A percentile compares a stretch with the other conserved stretches of the same genome.
Conservation (phyloP, 2,329 filamentous ascomycete genomes). For the Madurella fahalii region DNA sequence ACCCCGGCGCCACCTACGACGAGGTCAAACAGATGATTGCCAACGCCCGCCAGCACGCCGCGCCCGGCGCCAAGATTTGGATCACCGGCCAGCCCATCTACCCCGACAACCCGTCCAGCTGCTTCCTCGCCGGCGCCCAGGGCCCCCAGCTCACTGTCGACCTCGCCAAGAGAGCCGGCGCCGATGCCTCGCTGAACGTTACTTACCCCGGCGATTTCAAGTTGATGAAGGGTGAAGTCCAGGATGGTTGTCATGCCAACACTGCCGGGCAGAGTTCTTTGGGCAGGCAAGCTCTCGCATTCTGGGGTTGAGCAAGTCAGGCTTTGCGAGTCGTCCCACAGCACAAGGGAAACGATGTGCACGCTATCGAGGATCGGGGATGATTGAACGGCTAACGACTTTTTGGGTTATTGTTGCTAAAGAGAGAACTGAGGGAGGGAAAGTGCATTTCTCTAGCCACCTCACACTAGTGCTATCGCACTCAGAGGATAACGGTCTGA, state of each 20-base stretch:
- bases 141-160: constrained; percentile 25
- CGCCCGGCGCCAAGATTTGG: constrained; percentile 26
- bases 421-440: too few relatives aligned
- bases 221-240: constrained; percentile 26
- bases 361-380: too few relatives aligned
- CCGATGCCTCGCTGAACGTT: constrained; percentile 22
- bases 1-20: constrained; percentile 28
- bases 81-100: constrained; percentile 32
- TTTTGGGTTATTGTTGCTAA: too few relatives aligned
- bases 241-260: constrained; percentile 30
- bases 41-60: constrained; percentile 29
- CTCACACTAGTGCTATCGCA: too few relatives aligned
- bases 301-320: constrained; percentile 17
- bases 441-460: too few relatives aligned
- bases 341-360: too few relatives aligned
- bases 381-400: too few relatives aligned
- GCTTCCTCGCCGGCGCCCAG: constrained; percentile 25
- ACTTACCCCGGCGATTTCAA: constrained; percentile 27
- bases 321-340: too few relatives aligned
- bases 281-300: constrained; percentile 4
- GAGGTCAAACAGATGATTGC: constrained; percentile 30
- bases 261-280: constrained; percentile 25
- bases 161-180: constrained; percentile 26
- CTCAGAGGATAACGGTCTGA: too few relatives aligned
- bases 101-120: constrained; percentile 20